Base-by-base conservation (phyloP, 116 monocot genomes). In the Trichopus zeylanicus region DNA sequence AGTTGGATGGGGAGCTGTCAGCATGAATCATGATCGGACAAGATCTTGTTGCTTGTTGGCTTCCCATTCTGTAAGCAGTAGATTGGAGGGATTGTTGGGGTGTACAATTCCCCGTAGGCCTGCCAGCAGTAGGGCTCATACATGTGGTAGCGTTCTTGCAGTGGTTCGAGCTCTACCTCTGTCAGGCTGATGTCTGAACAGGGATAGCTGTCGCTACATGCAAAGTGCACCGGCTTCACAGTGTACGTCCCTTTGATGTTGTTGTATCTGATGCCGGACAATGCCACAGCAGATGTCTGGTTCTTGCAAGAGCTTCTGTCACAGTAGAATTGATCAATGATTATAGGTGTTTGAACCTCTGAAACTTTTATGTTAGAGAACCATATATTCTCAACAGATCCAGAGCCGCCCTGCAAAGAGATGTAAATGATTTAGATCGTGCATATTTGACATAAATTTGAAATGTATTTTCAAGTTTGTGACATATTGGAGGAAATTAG, bases 271-370 rank as follows among this genome's bases (percentile, higher is more conserved):
- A 90, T 72, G 30, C 70, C 63, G 27, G 90, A 86, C 26, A 95
- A 29, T 21, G 73, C 78, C 46, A 95, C 87, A 7, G 86, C 90
- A 2, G 81, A 76, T 29, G 90, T 76, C 62, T 90, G 86, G 53
- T 90, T 95, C 76, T 71, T 75, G 75, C 90, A 95, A 1, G 67
- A 56, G 60, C 55, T 75, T 51, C 33, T 24, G 55, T 95, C 86
- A 33, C 95, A 95, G 69, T 95, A 95, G 74, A 76, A 95, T 47
- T 95, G 95, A 48, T 95, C 78, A 30, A 95, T 89, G 10, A 95
- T 46, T 47, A 95, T 81, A 13, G 95, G 95, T 15, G 61, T 86
- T 56, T 81, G 65, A 9, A 95, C 95, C 48, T 76, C 78, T 3
- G 68, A 66, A 18, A 89, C 78, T 42, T 67, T 57, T 7, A 95